Evolutionary conservation across 306 rosid genomes (phyloP), one percentile per base, ranked within the genome.

Genomic region (Gastrolobium bilobum): DNA sequence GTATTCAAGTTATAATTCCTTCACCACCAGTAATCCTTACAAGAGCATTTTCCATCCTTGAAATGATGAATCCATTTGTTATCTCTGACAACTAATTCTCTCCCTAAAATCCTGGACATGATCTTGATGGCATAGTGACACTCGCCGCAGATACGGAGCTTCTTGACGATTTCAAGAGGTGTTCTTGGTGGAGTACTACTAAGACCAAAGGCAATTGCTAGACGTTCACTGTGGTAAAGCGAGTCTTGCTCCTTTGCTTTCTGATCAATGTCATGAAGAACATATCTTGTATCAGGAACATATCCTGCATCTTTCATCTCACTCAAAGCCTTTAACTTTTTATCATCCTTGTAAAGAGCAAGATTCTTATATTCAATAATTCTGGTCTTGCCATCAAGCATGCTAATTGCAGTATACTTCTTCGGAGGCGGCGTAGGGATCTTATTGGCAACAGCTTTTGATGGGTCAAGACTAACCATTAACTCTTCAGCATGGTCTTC

Each of bases 201-300:
- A 71, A 90, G 86, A 67, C 91, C 93, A 34, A 87, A 90, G 2
- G 94, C 94, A 6, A 90, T 87, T 29, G 94, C 91, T 82, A 90
- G 78, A 62, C 88, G 82, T 82, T 90, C 94, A 30, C 91, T 88
- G 70, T 88, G 94, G 70, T 86, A 86, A 26, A 90, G 87, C 85
- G 86, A 88, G 29, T 89, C 91, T 79, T 87, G 89, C 82, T 90
- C 94, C 77, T 90, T 90, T 15, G 94, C 94, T 84, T 90, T 91
- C 79, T 87, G 93, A 73, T 89, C 91, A 37, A 89, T 89, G 85
- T 89, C 91, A 70, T 20, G 26, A 20, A 20, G 26, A 20, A 20
- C 26, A 20, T 20, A 20, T 20, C 26, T 20, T 20, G 26, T 20
- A 20, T 20, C 26, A 20, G 26, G 26, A 20, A 20, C 26, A 1